Percentiles rank a stretch among this genome's conserved stretches.
Evolutionary conservation across 2,329 filamentous ascomycete species (phyloP).

Genomic region (Magnaporthales sp.): DNA sequence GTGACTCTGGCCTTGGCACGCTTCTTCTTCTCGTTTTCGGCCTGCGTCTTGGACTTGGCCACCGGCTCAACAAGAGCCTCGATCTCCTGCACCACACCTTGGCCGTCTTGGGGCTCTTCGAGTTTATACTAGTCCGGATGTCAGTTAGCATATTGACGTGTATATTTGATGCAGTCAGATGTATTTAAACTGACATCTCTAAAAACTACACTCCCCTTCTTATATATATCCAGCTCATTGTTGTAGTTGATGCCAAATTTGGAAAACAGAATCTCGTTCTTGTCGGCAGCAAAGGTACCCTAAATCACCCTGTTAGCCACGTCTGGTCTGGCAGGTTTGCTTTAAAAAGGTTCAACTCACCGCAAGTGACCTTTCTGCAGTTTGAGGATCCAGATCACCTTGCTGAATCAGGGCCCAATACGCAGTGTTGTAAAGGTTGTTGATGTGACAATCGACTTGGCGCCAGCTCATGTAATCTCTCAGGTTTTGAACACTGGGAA

Average conservation of each 20-base stretch:
- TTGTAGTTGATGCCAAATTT: slow-evolving; percentile 95
- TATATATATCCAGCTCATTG: slow-evolving; percentile 85
- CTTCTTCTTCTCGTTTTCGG: slow-evolving; percentile 74
- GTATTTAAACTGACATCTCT: slow-evolving; percentile 53
- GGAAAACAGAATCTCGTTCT: slow-evolving; percentile 92
- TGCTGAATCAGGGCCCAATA: slow-evolving; percentile 84
- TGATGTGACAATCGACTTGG: slow-evolving; percentile 98
- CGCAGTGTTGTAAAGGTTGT: slow-evolving; percentile 96
- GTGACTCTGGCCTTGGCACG: slow-evolving; percentile 72
- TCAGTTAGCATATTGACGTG: neutral
- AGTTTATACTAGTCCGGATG: slow-evolving; percentile 52
- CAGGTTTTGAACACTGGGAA: slow-evolving; percentile 73
- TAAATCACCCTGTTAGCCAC: slow-evolving; percentile 21
- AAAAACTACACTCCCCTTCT: slow-evolving; percentile 87
- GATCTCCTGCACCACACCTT: slow-evolving; percentile 35
- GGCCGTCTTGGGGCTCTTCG: slow-evolving; percentile 43
- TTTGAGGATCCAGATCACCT: slow-evolving; percentile 50
- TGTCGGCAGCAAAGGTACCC: slow-evolving; percentile 79
- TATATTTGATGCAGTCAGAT: neutral
- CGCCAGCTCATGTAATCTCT: slow-evolving; percentile 96
- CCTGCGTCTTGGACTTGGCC: slow-evolving; percentile 66
- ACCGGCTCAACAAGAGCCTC: slow-evolving; percentile 42
- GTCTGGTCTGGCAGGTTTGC: neutral
- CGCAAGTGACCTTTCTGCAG: slow-evolving; percentile 73
- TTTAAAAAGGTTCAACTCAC: slow-evolving; percentile 30